Conservation (phyloP, 805 yeast species). For the Metschnikowia koreensis region DNA sequence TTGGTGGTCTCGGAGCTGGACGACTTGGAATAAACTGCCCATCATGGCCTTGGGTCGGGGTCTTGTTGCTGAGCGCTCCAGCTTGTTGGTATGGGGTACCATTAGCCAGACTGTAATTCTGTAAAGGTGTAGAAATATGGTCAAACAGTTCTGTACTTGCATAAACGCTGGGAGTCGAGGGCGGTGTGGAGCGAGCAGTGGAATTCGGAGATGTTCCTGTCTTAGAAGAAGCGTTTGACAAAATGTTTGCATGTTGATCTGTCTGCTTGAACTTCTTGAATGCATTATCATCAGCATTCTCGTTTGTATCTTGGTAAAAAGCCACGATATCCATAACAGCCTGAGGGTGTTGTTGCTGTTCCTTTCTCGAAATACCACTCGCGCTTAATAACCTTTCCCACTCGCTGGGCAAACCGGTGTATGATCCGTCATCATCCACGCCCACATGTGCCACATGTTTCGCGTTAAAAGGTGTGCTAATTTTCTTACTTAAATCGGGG, state of each 20-base stretch:
- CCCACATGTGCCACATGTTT: constrained; percentile 94
- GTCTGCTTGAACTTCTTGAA: constrained; percentile 42
- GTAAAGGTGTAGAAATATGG: constrained; percentile 8
- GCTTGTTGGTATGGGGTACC: background rate
- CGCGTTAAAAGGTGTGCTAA: constrained; percentile 89
- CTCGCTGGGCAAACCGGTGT: constrained; percentile 87
- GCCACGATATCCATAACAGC: constrained; percentile 91
- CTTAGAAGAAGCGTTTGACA: background rate
- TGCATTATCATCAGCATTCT: constrained; percentile 43
- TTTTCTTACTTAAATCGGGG: constrained; percentile 45
- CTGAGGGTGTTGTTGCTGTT: constrained; percentile 88
- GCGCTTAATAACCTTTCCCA: constrained; percentile 85
- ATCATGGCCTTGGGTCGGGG: constrained; percentile 18
- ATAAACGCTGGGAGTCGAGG: constrained; percentile 25
- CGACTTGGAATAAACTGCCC: constrained; percentile 59
- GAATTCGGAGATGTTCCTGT: constrained; percentile 22
- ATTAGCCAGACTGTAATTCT: background rate
- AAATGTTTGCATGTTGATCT: constrained; percentile 9
- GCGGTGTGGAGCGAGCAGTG: constrained; percentile 28
- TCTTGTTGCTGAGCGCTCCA: background rate
- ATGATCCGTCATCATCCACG: constrained; percentile 81
- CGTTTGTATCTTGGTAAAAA: constrained; percentile 65
- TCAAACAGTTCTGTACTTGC: constrained; percentile 15
- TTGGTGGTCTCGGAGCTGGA: constrained; percentile 65
- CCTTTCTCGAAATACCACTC: constrained; percentile 83